Evolutionary conservation across 768 basidiomycete species (phyloP).

Genomic region (Pisolithus albus): DNA sequence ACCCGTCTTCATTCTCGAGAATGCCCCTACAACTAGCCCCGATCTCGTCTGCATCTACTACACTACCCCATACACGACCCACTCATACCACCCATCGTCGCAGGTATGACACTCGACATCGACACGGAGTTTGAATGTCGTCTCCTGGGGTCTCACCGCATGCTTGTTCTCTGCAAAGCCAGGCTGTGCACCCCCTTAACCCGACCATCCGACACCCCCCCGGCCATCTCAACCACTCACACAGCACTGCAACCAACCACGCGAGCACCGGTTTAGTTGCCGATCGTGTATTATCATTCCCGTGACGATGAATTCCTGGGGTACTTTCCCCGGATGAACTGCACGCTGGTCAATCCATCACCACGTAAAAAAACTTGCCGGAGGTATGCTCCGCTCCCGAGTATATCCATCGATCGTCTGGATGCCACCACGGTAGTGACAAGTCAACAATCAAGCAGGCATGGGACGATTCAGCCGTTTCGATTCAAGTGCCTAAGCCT

Average conservation of each 20-base stretch:
- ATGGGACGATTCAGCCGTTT: no score
- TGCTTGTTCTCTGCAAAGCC: conserved; percentile 5
- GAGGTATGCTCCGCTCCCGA: no score
- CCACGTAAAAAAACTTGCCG: no score
- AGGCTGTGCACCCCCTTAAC: background rate
- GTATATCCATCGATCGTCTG: no score
- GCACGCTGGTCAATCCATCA: no score
- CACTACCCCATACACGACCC: conserved; percentile 13
- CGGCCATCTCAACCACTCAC: background rate
- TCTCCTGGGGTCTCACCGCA: conserved; percentile 21
- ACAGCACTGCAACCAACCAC: background rate
- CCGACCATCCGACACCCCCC: background rate
- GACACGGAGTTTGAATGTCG: conserved; percentile 25
- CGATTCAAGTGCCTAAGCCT: no score
- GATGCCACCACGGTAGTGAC: no score
- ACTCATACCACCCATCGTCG: background rate
- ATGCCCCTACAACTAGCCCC: no score
- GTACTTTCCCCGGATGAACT: no score
- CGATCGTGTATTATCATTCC: background rate
- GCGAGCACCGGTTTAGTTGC: background rate
- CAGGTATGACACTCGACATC: conserved; percentile 4
- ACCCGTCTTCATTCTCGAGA: no score
- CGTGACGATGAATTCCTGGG: no score
- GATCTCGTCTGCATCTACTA: conserved; percentile 5
- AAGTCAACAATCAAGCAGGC: no score